Percentiles rank a stretch among this genome's conserved stretches.
Conservation (phyloP, 441 rosid species). For the Geranium incanum region DNA sequence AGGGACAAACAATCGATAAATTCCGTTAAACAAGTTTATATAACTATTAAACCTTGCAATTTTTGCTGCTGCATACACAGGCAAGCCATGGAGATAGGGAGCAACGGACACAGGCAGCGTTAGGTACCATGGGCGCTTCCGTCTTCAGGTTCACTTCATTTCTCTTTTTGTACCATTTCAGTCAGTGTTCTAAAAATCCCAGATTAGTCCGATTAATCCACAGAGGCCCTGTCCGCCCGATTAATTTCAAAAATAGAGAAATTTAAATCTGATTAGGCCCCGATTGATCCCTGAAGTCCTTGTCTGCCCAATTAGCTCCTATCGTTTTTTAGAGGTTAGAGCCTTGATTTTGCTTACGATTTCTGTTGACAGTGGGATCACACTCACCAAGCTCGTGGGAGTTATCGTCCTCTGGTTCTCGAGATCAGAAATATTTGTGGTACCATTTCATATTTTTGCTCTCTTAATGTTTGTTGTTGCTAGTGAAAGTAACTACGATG, state of each 20-base stretch:
- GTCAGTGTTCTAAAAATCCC: no score
- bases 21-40: not conserved
- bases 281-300: no score
- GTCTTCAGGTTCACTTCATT: conserved; percentile 51
- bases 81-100: conserved; percentile 51
- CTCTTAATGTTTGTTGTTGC: conserved; percentile 12
- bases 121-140: conserved; percentile 71
- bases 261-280: not conserved
- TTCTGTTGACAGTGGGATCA: conserved; percentile 50
- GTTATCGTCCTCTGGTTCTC: conserved; percentile 65
- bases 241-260: not conserved
- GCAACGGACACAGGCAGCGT: conserved; percentile 49
- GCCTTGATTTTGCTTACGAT: not conserved
- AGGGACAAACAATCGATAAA: not conserved
- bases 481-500: conserved; percentile 12
- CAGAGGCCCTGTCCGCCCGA: no score
- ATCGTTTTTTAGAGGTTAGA: no score
- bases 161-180: not conserved
- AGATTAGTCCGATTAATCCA: no score
- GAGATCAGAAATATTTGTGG: conserved; percentile 71
- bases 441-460: conserved; percentile 20
- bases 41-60: not conserved
- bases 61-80: conserved; percentile 29
- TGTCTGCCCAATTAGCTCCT: no score
- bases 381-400: conserved; percentile 70